Percentiles rank a stretch among this genome's conserved stretches.
Conservation (phyloP, 2,329 filamentous ascomycete species). For the Colletotrichum tofieldiae region DNA sequence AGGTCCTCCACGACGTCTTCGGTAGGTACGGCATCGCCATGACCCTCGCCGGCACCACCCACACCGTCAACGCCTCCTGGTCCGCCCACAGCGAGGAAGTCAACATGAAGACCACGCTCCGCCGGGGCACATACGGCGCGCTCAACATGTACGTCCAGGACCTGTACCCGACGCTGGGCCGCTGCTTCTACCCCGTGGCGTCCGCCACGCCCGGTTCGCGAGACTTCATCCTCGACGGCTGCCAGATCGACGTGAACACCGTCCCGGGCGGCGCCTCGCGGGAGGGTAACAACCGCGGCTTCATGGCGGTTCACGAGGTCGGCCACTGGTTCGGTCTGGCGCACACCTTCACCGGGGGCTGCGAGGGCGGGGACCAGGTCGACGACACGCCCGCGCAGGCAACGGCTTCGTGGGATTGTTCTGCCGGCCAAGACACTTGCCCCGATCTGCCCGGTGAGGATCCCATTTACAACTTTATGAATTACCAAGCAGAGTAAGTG, state of each 20-base stretch:
- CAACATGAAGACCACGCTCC: conserved; percentile 58
- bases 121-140: conserved; percentile 54
- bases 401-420: conserved; percentile 26
- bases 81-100: conserved; percentile 48
- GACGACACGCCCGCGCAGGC: conserved; percentile 46
- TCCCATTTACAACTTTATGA: conserved; percentile 42
- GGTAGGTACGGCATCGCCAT: conserved; percentile 50
- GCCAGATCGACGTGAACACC: conserved; percentile 41
- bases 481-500: conserved; percentile 23
- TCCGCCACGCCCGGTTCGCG: conserved; percentile 15
- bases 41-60: conserved; percentile 48
- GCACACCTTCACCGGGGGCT: conserved; percentile 58
- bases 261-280: conserved; percentile 40
- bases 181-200: conserved; percentile 57
- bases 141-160: conserved; percentile 61
- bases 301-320: conserved; percentile 54
- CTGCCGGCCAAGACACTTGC: conserved; percentile 24
- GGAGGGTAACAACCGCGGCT: conserved; percentile 22
- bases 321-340: conserved; percentile 61
- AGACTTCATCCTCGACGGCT: conserved; percentile 43
- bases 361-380: conserved; percentile 41
- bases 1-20: conserved; percentile 48
- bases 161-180: conserved; percentile 55
- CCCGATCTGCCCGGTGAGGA: conserved; percentile 33
- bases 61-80: conserved; percentile 52